Percentiles rank a stretch among this genome's conserved stretches.
phyloP scores from a whole-genome alignment of 78 protist genomes.

The Thecamonas trahens region DNA sequence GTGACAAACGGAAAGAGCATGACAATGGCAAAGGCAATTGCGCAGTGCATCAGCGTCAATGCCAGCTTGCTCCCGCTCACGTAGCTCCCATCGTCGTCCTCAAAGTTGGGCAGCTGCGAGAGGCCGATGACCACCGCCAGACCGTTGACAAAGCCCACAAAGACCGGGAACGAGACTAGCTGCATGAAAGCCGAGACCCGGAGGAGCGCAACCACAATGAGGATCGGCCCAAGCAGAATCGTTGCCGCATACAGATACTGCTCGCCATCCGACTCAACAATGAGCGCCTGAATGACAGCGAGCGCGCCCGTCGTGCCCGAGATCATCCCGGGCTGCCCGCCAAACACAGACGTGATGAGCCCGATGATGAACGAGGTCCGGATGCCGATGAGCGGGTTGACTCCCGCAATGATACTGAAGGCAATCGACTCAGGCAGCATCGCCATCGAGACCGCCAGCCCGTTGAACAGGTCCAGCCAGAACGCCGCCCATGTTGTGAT shows the following conservation, averaged over 20 bases:
- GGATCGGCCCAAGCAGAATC: neutral
- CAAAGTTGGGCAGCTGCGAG: neutral
- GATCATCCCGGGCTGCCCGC: neutral
- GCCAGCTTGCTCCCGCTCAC: too few relatives aligned
- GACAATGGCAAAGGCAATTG: neutral
- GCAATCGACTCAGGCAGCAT: neutral
- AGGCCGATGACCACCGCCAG: neutral
- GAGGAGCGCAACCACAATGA: neutral
- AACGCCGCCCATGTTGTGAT: too few relatives aligned
- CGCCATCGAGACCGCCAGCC: neutral
- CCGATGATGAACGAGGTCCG: neutral
- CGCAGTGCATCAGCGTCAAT: neutral
- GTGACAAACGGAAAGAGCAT: neutral
- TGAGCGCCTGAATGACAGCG: neutral
- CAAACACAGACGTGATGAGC: neutral
- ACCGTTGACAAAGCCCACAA: neutral
- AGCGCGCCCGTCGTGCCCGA: neutral
- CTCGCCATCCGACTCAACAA: neutral
- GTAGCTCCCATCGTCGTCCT: neutral
- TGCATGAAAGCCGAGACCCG: neutral
- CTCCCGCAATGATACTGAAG: neutral
- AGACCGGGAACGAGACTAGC: neutral
- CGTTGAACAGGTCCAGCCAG: neutral
- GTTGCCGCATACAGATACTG: neutral
- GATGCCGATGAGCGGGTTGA: neutral